Evolutionary conservation across 805 yeast species (phyloP).

Genomic region (Hermanozyma aechmeae): DNA sequence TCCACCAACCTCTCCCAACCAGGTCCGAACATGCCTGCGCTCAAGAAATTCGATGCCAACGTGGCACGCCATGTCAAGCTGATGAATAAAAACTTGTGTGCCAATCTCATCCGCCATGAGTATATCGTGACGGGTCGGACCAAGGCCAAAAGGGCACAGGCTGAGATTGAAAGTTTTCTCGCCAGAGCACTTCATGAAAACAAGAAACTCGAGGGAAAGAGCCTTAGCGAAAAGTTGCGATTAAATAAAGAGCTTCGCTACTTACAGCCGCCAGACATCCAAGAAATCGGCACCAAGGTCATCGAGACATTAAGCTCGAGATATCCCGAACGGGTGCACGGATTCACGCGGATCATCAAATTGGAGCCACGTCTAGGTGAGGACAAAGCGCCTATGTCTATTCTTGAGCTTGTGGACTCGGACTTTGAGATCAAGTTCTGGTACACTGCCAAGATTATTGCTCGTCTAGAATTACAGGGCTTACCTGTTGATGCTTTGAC

Average conservation of each 20-base stretch:
- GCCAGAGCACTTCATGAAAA: conserved; percentile 20
- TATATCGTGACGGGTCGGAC: conserved; percentile 33
- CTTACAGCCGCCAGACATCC: conserved; percentile 20
- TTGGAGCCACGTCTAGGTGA: conserved; percentile 76
- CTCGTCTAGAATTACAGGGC: conserved; percentile 63
- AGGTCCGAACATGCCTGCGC: conserved; percentile 32
- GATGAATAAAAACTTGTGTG: conserved; percentile 36
- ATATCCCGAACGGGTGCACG: conserved; percentile 57
- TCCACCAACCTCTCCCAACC: no score
- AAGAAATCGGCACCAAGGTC: conserved; percentile 39
- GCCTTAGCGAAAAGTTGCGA: conserved; percentile 8
- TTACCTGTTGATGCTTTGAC: conserved; percentile 43
- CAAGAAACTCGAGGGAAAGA: conserved; percentile 9
- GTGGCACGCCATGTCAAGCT: conserved; percentile 33
- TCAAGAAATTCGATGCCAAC: conserved; percentile 32
- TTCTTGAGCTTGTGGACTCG: conserved; percentile 74
- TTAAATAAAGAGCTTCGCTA: conserved; percentile 12
- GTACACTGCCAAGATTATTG: conserved; percentile 73
- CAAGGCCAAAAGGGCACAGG: conserved; percentile 36
- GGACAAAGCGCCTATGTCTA: conserved; percentile 85
- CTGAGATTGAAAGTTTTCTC: conserved; percentile 29
- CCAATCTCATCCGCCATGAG: conserved; percentile 35
- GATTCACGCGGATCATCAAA: conserved; percentile 77
- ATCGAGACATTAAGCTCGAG: conserved; percentile 56
- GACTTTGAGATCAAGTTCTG: conserved; percentile 61